A percentile compares a stretch with the other conserved stretches of the same genome.
Evolutionary conservation across 768 basidiomycete species (phyloP).

Genomic region (Mycena kentingensis): DNA sequence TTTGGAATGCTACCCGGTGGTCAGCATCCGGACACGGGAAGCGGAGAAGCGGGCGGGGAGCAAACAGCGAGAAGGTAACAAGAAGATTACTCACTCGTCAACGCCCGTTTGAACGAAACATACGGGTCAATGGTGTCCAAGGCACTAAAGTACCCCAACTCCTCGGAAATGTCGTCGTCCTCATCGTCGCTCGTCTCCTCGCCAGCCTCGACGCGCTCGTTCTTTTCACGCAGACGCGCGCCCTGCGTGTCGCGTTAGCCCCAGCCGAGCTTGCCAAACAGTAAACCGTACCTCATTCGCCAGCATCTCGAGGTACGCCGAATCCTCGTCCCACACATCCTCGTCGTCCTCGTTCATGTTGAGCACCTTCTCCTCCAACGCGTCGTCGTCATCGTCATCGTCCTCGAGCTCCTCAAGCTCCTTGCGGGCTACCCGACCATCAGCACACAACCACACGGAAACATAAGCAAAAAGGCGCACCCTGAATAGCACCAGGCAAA

Average conservation of each 20-base stretch:
- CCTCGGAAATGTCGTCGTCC: slow-evolving; percentile 69
- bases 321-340: slow-evolving; percentile 90
- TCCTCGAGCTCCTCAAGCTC: slow-evolving; percentile 54
- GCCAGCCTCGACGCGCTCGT: slow-evolving; percentile 54
- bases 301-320: slow-evolving; percentile 84
- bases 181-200: slow-evolving; percentile 57
- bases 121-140: slow-evolving; percentile 82
- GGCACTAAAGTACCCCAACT: slow-evolving; percentile 83
- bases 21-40: background rate
- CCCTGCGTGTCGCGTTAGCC: too few relatives aligned
- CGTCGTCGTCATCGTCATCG: slow-evolving; percentile 46
- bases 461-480: slow-evolving; percentile 36
- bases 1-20: slow-evolving; percentile 62
- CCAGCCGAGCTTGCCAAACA: too few relatives aligned
- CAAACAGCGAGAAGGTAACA: slow-evolving; percentile 9
- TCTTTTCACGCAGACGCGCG: slow-evolving; percentile 68
- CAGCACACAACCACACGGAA: background rate
- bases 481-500: slow-evolving; percentile 73
- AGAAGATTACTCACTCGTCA: slow-evolving; percentile 58
- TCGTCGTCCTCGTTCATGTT: slow-evolving; percentile 74
- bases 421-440: slow-evolving; percentile 48
- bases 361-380: slow-evolving; percentile 54
- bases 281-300: slow-evolving; percentile 66
- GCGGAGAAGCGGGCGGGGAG: too few relatives aligned
- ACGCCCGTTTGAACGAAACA: slow-evolving; percentile 71